phyloP scores from a whole-genome alignment of 2,329 filamentous ascomycete species.

The Calonectria ilicicola region DNA sequence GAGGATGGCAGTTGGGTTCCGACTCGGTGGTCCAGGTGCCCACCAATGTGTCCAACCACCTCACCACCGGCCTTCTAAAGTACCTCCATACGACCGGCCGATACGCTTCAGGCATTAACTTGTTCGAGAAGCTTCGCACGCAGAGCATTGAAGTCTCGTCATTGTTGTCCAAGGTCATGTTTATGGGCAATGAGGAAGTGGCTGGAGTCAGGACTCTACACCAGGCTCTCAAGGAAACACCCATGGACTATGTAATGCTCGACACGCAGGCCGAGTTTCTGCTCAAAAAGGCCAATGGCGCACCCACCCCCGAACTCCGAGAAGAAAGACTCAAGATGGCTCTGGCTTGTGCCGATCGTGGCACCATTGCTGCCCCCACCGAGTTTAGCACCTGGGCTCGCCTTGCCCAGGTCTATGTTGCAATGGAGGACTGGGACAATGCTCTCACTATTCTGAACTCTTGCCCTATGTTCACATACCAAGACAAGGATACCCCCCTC shows the following conservation, averaged over 20 bases:
- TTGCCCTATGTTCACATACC: slow-evolving; percentile 99
- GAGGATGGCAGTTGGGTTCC: slow-evolving; percentile 94
- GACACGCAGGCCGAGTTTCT: slow-evolving; percentile 95
- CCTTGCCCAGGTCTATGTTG: slow-evolving; percentile 92
- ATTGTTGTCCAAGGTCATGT: slow-evolving; percentile 87
- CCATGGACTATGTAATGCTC: slow-evolving; percentile 98
- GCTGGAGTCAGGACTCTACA: slow-evolving; percentile 90
- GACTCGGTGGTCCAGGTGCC: slow-evolving; percentile 98
- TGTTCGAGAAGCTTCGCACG: slow-evolving; percentile 94
- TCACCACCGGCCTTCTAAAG: slow-evolving; percentile 91
- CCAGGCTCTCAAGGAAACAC: slow-evolving; percentile 87
- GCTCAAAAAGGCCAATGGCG: slow-evolving; percentile 79
- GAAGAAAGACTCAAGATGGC: slow-evolving; percentile 84
- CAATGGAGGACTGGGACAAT: slow-evolving; percentile 96
- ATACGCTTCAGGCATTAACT: slow-evolving; percentile 94
- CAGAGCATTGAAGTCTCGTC: slow-evolving; percentile 96
- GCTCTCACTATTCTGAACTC: slow-evolving; percentile 96
- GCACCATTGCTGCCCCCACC: slow-evolving; percentile 93
- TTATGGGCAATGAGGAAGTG: slow-evolving; percentile 98
- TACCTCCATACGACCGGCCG: slow-evolving; percentile 97
- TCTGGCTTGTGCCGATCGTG: slow-evolving; percentile 91
- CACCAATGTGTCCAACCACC: slow-evolving; percentile 94
- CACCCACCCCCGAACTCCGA: slow-evolving; percentile 65
- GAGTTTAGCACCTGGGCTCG: slow-evolving; percentile 98
- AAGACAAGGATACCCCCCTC: slow-evolving; percentile 94